Evolutionary conservation across 495 filamentous ascomycete genomes (phyloP).

Genomic region (Pyrenula aspistea): DNA sequence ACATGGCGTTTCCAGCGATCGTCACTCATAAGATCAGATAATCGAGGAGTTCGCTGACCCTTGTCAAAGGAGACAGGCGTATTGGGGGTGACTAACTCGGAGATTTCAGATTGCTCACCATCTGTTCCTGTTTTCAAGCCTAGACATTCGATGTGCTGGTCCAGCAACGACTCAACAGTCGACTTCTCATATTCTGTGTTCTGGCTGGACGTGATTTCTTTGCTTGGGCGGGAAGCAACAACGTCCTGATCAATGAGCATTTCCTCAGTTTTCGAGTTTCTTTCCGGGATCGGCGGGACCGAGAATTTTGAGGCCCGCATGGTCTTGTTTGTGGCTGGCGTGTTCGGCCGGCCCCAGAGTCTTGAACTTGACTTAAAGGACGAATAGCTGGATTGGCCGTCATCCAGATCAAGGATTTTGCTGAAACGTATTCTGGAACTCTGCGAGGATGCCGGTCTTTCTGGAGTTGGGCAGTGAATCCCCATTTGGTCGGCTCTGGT

Average conservation of each 20-base stretch:
- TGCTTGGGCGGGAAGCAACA: neutral
- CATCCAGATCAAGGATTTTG: conserved; percentile 13
- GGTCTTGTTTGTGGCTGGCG: neutral
- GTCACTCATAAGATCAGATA: neutral
- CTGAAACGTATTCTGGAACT: conserved; percentile 11
- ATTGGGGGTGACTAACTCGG: neutral
- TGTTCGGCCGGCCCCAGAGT: neutral
- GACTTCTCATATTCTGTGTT: neutral
- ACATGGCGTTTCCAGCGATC: neutral
- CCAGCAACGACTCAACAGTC: neutral
- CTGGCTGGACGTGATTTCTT: neutral
- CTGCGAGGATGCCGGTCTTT: conserved; percentile 11
- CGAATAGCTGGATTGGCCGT: neutral
- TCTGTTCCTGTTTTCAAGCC: neutral
- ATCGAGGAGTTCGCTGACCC: neutral
- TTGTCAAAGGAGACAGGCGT: neutral
- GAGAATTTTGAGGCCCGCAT: neutral
- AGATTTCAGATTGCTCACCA: neutral
- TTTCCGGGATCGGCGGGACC: neutral
- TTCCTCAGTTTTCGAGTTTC: neutral
- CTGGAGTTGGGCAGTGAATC: conserved; percentile 13
- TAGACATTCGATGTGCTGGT: conserved; percentile 1
- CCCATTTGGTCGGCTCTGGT: conserved; percentile 3
- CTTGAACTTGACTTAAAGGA: neutral
- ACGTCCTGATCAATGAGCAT: neutral